Base-by-base conservation (phyloP, 2,329 filamentous ascomycete species). In the Aspergillus pseudonomiae region DNA sequence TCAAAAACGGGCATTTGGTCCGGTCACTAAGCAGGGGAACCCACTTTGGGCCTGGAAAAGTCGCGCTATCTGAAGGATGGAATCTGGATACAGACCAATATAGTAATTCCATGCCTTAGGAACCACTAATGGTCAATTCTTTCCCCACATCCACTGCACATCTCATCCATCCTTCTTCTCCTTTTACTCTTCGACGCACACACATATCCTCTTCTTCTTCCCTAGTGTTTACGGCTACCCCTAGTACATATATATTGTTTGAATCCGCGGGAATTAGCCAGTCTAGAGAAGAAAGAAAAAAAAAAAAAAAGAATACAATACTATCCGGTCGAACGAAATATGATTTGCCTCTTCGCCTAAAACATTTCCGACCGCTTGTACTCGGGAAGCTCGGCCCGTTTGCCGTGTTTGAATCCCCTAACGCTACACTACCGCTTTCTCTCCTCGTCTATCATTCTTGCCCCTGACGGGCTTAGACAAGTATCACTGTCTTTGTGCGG, bases 351-450 rank as follows among this genome's bases (percentile, higher is more conserved):
- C 41, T 60, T 39, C 43, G 57, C 59, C 50, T 67, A 41, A 67
- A 39, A 52, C 45, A 60, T 62, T 53, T 55, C 56, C 60, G 60
- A 52, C 39, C 54, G 24, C 24, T 63, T 19, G n/a, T 55, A 55
- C 52, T 61, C 63, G 64, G 39, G 65, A 66, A 65, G 36, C 56
- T 69, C 55, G 64, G 65, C 67, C 45, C 64, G 64, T 57, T 57
- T 62, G 65, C 52, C 57, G 55, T 61, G 64, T 63, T 61, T 52
- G 32, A 61, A 48, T 53, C 61, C 57, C 48, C 45, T 63, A 46
- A 59, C 45, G 48, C 21, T 21, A 61, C 61, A 61, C 65, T 62
- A 63, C 59, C 60, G n/a, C 56, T 39, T 62, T 63, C 62, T 63
- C 58, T 57, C 59, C 66, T 62, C 56, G 45, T 48, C 60, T 67